Base-by-base conservation (phyloP, 179 eudicot genomes). In the Amaranthus tricolor region DNA sequence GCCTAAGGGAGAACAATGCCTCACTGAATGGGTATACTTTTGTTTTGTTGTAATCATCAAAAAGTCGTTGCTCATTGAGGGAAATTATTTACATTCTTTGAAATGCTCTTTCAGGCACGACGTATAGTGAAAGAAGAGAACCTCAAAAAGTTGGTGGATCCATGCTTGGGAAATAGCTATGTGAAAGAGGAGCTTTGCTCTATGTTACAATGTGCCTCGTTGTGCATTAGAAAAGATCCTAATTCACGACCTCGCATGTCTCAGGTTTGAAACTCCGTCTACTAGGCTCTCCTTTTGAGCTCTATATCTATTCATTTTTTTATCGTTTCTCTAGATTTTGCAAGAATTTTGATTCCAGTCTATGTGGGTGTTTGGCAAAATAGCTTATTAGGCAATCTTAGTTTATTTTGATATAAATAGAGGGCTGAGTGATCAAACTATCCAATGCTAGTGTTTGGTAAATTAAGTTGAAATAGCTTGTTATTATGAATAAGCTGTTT, bases 171-270 rank as follows among this genome's bases (percentile, higher is more conserved):
- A 56, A 72, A 82, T 51, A 66, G 76, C 65, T 93, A 85, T 54
- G 80, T 82, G 16, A 88, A 89, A 66, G 82, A 78, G 62, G 97
- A 93, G 73, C 88, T 90, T 60, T 73, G 48, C 44, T 68, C 79
- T 63, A 89, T 93, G 96, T 52, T 88, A 53, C 89, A 79, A 59
- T 87, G 92, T 84, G 94, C 96, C 70, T 85, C 86, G 9, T 77
- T 90, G 81, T 90, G 97, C 85, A 82, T 92, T 50, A 73, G 77
- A 69, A 81, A 83, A 71, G 87, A 89, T 81, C 90, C 96, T 72
- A 85, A 88, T 63, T 75, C 80, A 56, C 84, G 97, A 81, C 97
- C 97, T 77, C 92, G 96, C 45, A 92, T 92, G 93, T 92, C 97
- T 58, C 92, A 92, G 97, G 97, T 92, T 69, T 55, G 76, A 48